A percentile compares a stretch with the other conserved stretches of the same genome.
Evolutionary conservation across 257 asterid species (phyloP).

Genomic region (Vinca minor): DNA sequence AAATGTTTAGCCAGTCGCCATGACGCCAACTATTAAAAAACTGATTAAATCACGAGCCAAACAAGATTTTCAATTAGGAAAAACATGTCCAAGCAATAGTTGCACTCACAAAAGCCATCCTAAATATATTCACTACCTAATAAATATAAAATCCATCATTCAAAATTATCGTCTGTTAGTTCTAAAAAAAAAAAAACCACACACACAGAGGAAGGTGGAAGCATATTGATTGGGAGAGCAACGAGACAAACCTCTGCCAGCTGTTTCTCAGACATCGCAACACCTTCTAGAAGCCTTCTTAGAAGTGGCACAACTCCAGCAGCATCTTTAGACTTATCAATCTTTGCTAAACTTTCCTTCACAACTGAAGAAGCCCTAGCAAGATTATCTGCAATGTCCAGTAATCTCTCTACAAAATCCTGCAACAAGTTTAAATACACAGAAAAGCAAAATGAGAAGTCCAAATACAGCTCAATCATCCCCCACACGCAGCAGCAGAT

Average conservation of each 20-base stretch:
- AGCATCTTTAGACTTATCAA: slow-evolving; percentile 54
- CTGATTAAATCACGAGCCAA: not conserved
- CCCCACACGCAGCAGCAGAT: not conserved
- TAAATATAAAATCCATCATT: no score
- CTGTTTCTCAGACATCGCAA: slow-evolving; percentile 97
- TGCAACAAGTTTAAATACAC: slow-evolving; percentile 25
- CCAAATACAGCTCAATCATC: not conserved
- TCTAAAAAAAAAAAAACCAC: not conserved
- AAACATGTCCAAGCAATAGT: no score
- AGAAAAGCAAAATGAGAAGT: slow-evolving; percentile 8
- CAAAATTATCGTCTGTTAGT: no score
- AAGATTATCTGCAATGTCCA: slow-evolving; percentile 81
- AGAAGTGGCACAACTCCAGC: slow-evolving; percentile 73
- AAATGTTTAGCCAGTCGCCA: not conserved
- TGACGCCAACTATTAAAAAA: not conserved
- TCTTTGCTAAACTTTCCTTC: slow-evolving; percentile 64
- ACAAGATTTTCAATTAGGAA: not conserved
- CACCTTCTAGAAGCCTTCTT: slow-evolving; percentile 83
- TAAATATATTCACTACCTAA: no score
- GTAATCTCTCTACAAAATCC: slow-evolving; percentile 72
- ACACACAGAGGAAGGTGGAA: not conserved
- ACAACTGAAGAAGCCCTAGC: slow-evolving; percentile 83
- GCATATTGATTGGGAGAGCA: slow-evolving; percentile 2
- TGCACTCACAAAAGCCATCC: no score
- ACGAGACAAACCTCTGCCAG: slow-evolving; percentile 55